Evolutionary conservation across 495 filamentous ascomycete species (phyloP).

Genomic region (Lasiosphaeria ovina): DNA sequence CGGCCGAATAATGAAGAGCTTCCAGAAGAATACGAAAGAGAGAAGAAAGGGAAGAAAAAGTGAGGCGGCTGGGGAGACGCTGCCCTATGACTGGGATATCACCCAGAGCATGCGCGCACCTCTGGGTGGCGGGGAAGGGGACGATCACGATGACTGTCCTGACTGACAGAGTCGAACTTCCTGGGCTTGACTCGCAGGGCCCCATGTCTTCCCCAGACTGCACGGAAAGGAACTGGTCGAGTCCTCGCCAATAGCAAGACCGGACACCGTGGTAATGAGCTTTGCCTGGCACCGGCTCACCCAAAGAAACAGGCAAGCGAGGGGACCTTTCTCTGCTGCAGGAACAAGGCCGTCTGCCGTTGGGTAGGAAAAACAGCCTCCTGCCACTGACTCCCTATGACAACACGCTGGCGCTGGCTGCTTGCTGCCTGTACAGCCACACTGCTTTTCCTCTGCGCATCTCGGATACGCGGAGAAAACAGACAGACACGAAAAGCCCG

Average conservation of each 20-base stretch:
- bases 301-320: not conserved
- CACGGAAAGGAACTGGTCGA: not conserved
- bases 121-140: not conserved
- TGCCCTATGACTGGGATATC: conserved; percentile 5
- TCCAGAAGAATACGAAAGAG: conserved; percentile 4
- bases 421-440: conserved; percentile 3
- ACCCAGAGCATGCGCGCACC: conserved; percentile 2
- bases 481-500: not conserved
- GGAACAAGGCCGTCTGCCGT: not conserved
- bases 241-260: not conserved
- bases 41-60: not conserved
- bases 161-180: not conserved
- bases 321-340: not conserved
- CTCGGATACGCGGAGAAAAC: not conserved
- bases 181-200: not conserved
- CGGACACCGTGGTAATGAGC: not conserved
- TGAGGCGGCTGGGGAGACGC: conserved; percentile 3
- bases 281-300: not conserved
- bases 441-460: not conserved
- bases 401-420: not conserved
- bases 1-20: not conserved
- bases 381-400: not conserved
- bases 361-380: not conserved
- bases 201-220: not conserved
- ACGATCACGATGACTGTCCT: not conserved